These are phyloP conservation scores for Melaleuca quinquenervia DNA, from an alignment of 345 rosid genomes.

Conservation along the genomic window DNA sequence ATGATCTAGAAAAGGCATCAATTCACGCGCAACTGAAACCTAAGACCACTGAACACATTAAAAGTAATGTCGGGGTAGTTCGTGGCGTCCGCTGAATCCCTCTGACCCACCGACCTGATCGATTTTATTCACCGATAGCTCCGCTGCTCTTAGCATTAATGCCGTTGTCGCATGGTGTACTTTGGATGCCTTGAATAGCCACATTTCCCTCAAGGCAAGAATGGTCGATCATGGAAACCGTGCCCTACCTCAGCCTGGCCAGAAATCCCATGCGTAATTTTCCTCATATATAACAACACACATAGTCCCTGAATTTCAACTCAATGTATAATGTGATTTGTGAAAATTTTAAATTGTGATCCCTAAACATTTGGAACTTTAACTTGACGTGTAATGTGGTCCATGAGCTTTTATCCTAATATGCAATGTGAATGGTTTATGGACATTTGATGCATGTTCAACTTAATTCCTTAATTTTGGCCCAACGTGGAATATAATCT, in stretches of 20 bases:
- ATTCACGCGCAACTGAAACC: not conserved
- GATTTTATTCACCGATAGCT: too few relatives aligned
- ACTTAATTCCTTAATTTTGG: too few relatives aligned
- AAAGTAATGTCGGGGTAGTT: not conserved
- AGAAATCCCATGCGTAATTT: not conserved
- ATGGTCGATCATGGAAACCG: not conserved
- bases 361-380: too few relatives aligned
- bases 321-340: too few relatives aligned
- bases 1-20: not conserved
- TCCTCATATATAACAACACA: not conserved
- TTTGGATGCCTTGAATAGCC: not conserved
- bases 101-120: not conserved
- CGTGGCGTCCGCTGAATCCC: not conserved
- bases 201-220: not conserved
- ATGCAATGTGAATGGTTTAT: too few relatives aligned
- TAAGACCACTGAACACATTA: not conserved
- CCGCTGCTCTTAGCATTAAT: not conserved
- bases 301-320: too few relatives aligned
- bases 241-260: not conserved
- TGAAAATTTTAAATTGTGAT: too few relatives aligned
- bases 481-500: too few relatives aligned
- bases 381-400: too few relatives aligned
- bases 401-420: too few relatives aligned
- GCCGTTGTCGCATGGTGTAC: not conserved
- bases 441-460: too few relatives aligned